These are phyloP conservation scores for Chimonanthus salicifolius DNA, from an alignment of 164 flowering plant species.

Conservation along the genomic window DNA sequence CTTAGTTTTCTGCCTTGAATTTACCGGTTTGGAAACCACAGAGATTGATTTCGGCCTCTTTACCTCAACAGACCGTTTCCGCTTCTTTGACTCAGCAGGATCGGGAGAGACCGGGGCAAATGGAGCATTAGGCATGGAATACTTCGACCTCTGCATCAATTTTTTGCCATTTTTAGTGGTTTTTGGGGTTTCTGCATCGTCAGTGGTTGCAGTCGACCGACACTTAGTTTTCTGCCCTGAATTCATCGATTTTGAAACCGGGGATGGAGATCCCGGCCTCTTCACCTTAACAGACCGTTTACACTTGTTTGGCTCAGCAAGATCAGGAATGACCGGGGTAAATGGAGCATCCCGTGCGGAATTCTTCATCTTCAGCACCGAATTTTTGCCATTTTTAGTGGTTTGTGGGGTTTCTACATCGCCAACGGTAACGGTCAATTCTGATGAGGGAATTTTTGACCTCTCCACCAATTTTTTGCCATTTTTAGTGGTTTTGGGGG, in stretches of 20 bases:
- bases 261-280: neutral
- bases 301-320: constrained; percentile 8
- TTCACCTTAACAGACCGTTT: constrained; percentile 6
- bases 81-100: constrained; percentile 5
- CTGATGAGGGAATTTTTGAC: too few species aligned
- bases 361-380: neutral
- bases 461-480: neutral
- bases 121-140: neutral
- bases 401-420: neutral
- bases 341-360: neutral
- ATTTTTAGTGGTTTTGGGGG: constrained; percentile 6
- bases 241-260: neutral
- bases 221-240: constrained; percentile 8
- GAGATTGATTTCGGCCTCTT: neutral
- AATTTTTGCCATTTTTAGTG: neutral
- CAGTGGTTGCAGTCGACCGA: neutral
- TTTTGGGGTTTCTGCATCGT: constrained; percentile 3
- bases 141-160: neutral
- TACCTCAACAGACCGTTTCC: constrained; percentile 11
- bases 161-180: constrained; percentile 7
- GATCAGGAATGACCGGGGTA: constrained; percentile 15
- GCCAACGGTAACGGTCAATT: too few species aligned
- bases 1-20: constrained; percentile 8
- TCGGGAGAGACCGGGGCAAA: constrained; percentile 15
- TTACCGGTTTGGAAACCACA: neutral